Evolutionary conservation across 805 yeast genomes (phyloP).

Genomic region (Ogataea polymorpha): DNA sequence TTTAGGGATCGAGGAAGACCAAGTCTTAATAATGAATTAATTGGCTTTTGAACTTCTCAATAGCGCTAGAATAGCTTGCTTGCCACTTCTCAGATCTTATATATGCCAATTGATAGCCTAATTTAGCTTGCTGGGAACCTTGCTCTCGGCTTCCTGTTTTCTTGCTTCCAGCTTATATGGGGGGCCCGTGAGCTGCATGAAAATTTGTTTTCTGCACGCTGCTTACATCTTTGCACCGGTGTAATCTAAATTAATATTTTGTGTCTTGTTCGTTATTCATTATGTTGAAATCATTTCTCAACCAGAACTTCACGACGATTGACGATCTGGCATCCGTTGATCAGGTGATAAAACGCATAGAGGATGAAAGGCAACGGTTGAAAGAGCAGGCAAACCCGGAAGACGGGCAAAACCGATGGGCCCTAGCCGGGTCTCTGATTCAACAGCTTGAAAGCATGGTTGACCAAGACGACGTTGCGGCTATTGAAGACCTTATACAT

Average conservation of each 20-base stretch:
- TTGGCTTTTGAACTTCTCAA: no score
- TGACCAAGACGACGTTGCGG: slow-evolving; percentile 5
- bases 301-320: slow-evolving; percentile 34
- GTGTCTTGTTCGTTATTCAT: not conserved
- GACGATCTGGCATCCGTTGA: slow-evolving; percentile 35
- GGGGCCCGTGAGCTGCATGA: not conserved
- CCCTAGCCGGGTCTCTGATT: slow-evolving; percentile 2
- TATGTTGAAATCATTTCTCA: slow-evolving; percentile 32
- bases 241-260: not conserved
- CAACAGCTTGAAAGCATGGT: slow-evolving; percentile 1
- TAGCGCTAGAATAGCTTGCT: no score
- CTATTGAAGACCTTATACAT: slow-evolving; percentile 14
- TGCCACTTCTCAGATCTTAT: no score
- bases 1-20: no score
- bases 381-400: not conserved
- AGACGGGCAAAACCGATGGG: not conserved
- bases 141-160: slow-evolving; percentile 4
- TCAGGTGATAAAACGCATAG: slow-evolving; percentile 27
- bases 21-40: not conserved
- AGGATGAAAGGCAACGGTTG: slow-evolving; percentile 11
- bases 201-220: not conserved
- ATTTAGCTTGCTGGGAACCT: not conserved
- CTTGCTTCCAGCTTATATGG: not conserved
- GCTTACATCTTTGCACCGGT: slow-evolving; percentile 1
- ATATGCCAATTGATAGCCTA: not conserved